Base-by-base conservation (phyloP, 768 basidiomycete species). In the Udeniomyces megalosporus region DNA sequence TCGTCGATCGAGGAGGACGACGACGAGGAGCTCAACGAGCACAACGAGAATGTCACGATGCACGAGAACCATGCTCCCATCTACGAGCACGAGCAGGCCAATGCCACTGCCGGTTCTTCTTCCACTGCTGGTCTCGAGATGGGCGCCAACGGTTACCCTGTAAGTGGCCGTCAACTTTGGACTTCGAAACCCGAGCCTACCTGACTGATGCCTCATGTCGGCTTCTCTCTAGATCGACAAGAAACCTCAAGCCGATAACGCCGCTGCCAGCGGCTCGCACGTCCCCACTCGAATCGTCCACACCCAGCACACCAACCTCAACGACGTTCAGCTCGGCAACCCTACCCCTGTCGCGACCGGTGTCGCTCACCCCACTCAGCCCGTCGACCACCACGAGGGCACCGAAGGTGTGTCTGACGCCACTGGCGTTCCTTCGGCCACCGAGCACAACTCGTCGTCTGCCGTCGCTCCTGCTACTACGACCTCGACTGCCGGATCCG, bases 121-220 rank as follows among this genome's bases (percentile, higher is more conserved):
- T 77, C 74, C n/a, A 80, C 80, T 8, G 77, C 79, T 49, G 75
- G 77, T 5, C 70, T 78, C 48, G 79, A 79, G 66, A 73, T 68
- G 50, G 75, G 69, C 31, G 69, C 76, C 69, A 81, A 83, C 70
- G 84, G 83, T 47, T 85, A 82, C 69, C 72, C 78, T 66, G 85
- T 86, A 68, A 73, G 83, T n/a, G n/a, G n/a, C n/a, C n/a, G n/a
- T n/a, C n/a, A n/a, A 42, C 38, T 42, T 42, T 42, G 38, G 38
- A 42, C 17, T 8, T 42, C 38, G 8, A 42, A 42, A 42, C 38
- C n/a, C n/a, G n/a, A n/a, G n/a, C 15, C 44, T 58, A 12, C 28
- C 55, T 17, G 15, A 14, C 31, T 58, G 38, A 28, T 44, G 31
- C 28, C 28, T 44, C 29, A 12, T 28, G 20, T 46, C 42, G n/a